phyloP scores from a whole-genome alignment of 371 early-diverging fungal genomes.

The Mortierella sp. region DNA sequence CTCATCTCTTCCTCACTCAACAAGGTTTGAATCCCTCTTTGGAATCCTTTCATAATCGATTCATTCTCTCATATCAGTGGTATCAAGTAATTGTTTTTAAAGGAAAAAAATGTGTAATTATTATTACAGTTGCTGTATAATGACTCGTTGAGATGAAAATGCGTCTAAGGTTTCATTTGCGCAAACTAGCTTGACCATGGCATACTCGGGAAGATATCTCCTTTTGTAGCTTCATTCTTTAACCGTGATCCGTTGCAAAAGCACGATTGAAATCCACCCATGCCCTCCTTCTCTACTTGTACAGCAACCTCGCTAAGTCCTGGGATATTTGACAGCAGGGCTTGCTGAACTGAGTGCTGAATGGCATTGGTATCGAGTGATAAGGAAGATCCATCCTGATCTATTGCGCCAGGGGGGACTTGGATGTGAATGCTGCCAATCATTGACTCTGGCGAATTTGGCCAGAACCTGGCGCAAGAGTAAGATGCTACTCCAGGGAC shows the following conservation, averaged over 20 bases:
- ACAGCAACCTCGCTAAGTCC: conserved; percentile 44
- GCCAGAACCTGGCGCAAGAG: conserved; percentile 70
- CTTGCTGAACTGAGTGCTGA: conserved; percentile 46
- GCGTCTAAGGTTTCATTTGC: neutral
- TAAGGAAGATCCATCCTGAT: neutral
- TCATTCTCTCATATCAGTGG: neutral
- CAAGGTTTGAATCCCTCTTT: no score
- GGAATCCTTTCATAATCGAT: neutral
- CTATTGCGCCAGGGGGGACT: conserved; percentile 45
- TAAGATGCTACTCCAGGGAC: conserved; percentile 64
- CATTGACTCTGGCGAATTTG: conserved; percentile 69
- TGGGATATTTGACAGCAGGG: conserved; percentile 35
- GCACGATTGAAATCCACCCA: conserved; percentile 40
- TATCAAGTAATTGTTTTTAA: neutral
- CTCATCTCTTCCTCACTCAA: no score
- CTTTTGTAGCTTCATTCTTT: conserved; percentile 10
- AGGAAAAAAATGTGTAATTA: neutral
- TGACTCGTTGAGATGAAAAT: neutral
- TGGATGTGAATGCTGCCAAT: conserved; percentile 71
- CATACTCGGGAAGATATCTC: conserved; percentile 5
- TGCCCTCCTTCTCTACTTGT: conserved; percentile 47
- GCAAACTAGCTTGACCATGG: conserved; percentile 20
- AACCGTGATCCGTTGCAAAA: conserved; percentile 51
- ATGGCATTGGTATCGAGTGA: conserved; percentile 21
- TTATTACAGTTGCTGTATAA: neutral